Evolutionary conservation across 805 yeast genomes (phyloP), one percentile per base, ranked within the genome.

Genomic region (Teunomyces aglyptinius): DNA sequence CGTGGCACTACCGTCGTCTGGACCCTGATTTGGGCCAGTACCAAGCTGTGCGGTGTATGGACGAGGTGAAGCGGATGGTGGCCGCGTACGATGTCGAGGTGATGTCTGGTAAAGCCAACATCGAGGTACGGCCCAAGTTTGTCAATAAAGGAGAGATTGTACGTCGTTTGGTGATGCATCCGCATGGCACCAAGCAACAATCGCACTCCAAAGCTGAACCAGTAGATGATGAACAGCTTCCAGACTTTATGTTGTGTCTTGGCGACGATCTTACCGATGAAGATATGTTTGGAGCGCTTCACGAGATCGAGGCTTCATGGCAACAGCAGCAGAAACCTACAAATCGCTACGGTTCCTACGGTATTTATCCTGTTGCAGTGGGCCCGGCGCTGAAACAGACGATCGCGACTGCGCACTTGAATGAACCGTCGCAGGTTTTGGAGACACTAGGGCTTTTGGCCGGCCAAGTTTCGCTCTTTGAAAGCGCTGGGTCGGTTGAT

Each of bases 231-330:
- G 77, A 74, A 1, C 74, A 78, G 43, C 70, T 81, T 44, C 94
- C 97, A 0, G 96, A 89, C 58, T 92, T 94, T 60, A 80, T 87
- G 34, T 67, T 92, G 45, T 94, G 98, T 69, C 68, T 89, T 38
- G 99, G 99, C 43, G 99, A 94, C 65, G 99, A 94, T 64, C 77
- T 85, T 35, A 94, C 99, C 0, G 99, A 94, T 65, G 99, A 94
- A 65, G 99, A 94, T 60, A 94, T 94, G 99, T 94, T 94, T 65
- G 76, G 73, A 49, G 85, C 92, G 22, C 72, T 94, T 57, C 80
- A 83, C 47, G 73, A 70, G 2, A 80, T 88, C 54, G 89, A 85
- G 56, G 58, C 61, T 2, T 59, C 65, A 20, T 81, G 86, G 85
- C 68, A 66, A 49, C 51, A 60, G 11, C 60, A 73, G 15, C 67